phyloP scores from a whole-genome alignment of 345 rosid species.

The Gossypioides kirkii region DNA sequence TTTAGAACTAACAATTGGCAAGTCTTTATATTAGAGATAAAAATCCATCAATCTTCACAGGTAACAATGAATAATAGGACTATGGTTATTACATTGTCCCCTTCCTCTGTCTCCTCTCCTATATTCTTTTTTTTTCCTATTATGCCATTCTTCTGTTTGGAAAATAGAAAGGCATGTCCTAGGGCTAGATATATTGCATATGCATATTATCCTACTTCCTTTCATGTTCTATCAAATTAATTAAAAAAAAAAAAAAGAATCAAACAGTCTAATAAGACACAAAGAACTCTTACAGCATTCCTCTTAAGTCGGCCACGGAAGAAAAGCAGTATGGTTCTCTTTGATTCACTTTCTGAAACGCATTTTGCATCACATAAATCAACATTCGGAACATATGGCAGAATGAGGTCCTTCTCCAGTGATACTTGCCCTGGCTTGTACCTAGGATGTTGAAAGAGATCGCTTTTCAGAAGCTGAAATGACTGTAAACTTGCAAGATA shows the following conservation, averaged over 20 bases:
- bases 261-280: background rate
- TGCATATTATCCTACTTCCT: background rate
- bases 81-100: background rate
- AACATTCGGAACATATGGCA: conserved; percentile 91
- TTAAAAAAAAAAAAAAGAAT: background rate
- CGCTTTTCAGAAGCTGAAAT: conserved; percentile 17
- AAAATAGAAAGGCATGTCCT: background rate
- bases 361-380: conserved; percentile 74
- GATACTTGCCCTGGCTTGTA: conserved; percentile 97
- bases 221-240: background rate
- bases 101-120: background rate
- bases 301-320: conserved; percentile 92
- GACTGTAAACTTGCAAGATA: conserved; percentile 13
- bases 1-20: background rate
- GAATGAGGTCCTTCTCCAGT: conserved; percentile 86
- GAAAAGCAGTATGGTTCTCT: conserved; percentile 61
- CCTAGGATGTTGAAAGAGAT: conserved; percentile 39
- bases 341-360: conserved; percentile 52
- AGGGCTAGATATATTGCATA: background rate
- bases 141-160: background rate
- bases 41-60: background rate
- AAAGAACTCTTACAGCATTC: conserved; percentile 67
- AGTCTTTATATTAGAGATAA: background rate
- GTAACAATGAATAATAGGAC: background rate
- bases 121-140: background rate